phyloP scores from a whole-genome alignment of 2,329 filamentous ascomycete species.

The Fusarium burgessii region DNA sequence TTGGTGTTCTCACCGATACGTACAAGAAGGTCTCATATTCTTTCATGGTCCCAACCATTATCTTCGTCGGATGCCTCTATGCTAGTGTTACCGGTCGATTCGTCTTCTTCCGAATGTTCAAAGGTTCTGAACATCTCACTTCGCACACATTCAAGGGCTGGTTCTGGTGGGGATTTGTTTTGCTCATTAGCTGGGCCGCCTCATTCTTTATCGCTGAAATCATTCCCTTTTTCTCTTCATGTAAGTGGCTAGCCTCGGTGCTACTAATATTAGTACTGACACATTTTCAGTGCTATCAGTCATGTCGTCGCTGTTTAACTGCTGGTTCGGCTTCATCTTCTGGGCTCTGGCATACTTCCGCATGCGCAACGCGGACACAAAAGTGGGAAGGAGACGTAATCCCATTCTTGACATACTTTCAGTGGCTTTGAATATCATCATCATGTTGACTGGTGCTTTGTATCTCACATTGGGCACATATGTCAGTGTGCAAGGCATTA shows the following conservation, averaged over 20 bases:
- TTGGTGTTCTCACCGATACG: conserved; percentile 81
- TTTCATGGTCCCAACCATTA: conserved; percentile 94
- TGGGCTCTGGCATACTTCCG: conserved; percentile 86
- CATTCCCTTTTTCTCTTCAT: conserved; percentile 90
- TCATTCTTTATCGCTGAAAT: conserved; percentile 92
- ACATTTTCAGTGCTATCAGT: conserved; percentile 66
- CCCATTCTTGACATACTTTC: conserved; percentile 63
- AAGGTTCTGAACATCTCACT: conserved; percentile 80
- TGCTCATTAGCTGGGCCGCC: conserved; percentile 76
- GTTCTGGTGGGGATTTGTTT: conserved; percentile 79
- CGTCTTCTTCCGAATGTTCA: conserved; percentile 89
- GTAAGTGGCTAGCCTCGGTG: conserved; percentile 52
- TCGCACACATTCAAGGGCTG: conserved; percentile 86
- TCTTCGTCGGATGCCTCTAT: conserved; percentile 91
- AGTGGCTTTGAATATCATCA: conserved; percentile 75
- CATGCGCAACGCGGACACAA: conserved; percentile 74
- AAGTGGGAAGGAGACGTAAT: conserved; percentile 64
- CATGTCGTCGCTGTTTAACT: conserved; percentile 89
- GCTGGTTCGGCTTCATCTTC: conserved; percentile 95
- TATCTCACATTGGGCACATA: conserved; percentile 88
- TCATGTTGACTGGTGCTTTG: conserved; percentile 80
- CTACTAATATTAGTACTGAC: not conserved
- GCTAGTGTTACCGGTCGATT: conserved; percentile 90
- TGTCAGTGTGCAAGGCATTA: conserved; percentile 77
- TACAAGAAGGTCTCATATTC: conserved; percentile 91